Conservation (phyloP, 2,329 filamentous ascomycete genomes). For the Exophiala bonariae region DNA sequence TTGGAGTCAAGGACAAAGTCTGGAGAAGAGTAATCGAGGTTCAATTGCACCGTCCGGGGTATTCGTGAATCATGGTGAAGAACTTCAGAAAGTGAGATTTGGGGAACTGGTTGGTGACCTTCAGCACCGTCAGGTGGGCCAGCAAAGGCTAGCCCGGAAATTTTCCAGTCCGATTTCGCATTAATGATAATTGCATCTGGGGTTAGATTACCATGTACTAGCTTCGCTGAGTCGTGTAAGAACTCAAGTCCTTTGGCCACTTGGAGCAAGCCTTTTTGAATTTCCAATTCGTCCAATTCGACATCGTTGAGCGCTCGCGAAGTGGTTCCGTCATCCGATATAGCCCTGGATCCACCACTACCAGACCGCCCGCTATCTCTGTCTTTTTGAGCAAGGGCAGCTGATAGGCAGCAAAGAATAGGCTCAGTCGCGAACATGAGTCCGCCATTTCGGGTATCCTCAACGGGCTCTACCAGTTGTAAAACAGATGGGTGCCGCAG, state of each 20-base stretch:
- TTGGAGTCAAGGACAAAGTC: slow-evolving; percentile 93
- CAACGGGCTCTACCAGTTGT: slow-evolving; percentile 90
- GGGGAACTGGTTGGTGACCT: slow-evolving; percentile 72
- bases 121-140: slow-evolving; percentile 75
- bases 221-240: slow-evolving; percentile 87
- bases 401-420: slow-evolving; percentile 83
- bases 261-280: slow-evolving; percentile 93
- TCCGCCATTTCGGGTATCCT: slow-evolving; percentile 87
- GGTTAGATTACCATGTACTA: slow-evolving; percentile 92
- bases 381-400: slow-evolving; percentile 82
- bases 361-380: slow-evolving; percentile 62
- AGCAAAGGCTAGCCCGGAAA: slow-evolving; percentile 89
- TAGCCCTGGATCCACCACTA: slow-evolving; percentile 43
- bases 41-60: slow-evolving; percentile 79
- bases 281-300: slow-evolving; percentile 94
- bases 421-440: slow-evolving; percentile 94
- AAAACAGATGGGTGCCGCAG: slow-evolving; percentile 88
- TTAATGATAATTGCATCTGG: slow-evolving; percentile 94
- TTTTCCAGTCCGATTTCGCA: slow-evolving; percentile 98
- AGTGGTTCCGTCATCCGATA: slow-evolving; percentile 55
- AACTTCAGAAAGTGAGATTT: slow-evolving; percentile 79
- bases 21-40: slow-evolving; percentile 89
- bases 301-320: slow-evolving; percentile 73
- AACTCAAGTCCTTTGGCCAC: slow-evolving; percentile 94
- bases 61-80: slow-evolving; percentile 83